These are phyloP conservation scores for Eucalyptus dawsonii DNA, from an alignment of 345 rosid genomes.

Conservation along the genomic window DNA sequence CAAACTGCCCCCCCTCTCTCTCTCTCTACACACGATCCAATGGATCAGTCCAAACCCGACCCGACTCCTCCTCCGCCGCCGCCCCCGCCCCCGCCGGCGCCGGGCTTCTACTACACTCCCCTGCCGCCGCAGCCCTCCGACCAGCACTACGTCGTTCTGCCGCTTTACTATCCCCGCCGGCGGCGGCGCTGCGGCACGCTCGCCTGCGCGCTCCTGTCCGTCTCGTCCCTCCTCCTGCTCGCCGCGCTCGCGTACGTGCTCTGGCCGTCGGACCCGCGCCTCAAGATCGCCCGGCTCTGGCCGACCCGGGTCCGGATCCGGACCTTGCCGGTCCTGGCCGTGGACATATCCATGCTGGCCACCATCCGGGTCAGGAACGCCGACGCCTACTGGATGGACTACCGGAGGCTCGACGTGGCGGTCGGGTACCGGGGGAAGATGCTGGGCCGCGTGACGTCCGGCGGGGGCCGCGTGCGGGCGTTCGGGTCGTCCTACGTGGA, in stretches of 20 bases:
- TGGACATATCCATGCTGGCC: background rate
- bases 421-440: constrained; percentile 53
- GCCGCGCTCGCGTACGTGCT: background rate
- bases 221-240: background rate
- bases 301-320: background rate
- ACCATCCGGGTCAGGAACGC: constrained; percentile 54
- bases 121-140: background rate
- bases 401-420: constrained; percentile 34
- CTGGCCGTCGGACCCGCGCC: constrained; percentile 1
- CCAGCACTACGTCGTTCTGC: background rate
- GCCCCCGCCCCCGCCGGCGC: background rate
- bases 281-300: background rate
- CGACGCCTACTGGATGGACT: constrained; percentile 64
- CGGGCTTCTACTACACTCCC: background rate
- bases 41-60: background rate
- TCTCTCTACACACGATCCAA: background rate
- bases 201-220: background rate
- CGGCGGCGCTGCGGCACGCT: background rate
- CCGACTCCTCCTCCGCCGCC: background rate
- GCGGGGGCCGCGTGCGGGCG: constrained; percentile 53
- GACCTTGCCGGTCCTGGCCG: background rate
- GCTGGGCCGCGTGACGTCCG: constrained; percentile 59
- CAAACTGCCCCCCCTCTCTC: background rate
- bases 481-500: constrained; percentile 48
- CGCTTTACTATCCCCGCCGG: background rate